phyloP scores from a whole-genome alignment of 495 filamentous ascomycete species.

The Parathielavia hyrcaniae region DNA sequence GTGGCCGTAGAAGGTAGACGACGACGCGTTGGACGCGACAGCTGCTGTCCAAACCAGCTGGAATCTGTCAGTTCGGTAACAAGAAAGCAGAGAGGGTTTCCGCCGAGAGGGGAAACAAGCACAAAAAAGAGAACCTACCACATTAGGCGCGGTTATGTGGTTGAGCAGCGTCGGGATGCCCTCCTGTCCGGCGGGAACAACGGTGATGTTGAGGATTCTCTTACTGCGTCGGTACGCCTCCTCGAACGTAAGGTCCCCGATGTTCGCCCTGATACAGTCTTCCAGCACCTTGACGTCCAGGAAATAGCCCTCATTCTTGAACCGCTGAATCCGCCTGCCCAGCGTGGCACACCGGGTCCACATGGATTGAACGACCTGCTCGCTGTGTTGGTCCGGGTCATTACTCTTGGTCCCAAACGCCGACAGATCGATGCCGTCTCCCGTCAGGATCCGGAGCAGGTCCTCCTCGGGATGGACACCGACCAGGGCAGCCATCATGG shows the following conservation, averaged over 20 bases:
- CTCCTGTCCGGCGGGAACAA: constrained; percentile 65
- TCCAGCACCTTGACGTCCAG: constrained; percentile 77
- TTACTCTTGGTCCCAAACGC: constrained; percentile 56
- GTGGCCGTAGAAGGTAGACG: constrained; percentile 54
- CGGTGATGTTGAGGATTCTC: constrained; percentile 85
- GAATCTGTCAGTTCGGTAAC: background rate
- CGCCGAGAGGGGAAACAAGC: background rate
- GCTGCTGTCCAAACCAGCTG: constrained; percentile 90
- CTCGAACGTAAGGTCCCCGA: constrained; percentile 88
- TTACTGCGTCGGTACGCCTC: constrained; percentile 85
- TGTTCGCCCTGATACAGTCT: constrained; percentile 75
- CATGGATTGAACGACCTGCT: constrained; percentile 20
- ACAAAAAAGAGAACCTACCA: constrained; percentile 51
- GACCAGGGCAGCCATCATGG: constrained; percentile 84
- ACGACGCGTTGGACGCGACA: constrained; percentile 80
- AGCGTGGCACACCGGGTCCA: constrained; percentile 52
- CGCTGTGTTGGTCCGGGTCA: constrained; percentile 16
- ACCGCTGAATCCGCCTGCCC: constrained; percentile 55
- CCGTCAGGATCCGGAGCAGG: constrained; percentile 65
- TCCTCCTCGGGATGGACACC: constrained; percentile 87
- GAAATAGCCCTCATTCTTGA: constrained; percentile 70
- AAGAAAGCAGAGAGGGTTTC: background rate
- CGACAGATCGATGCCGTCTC: constrained; percentile 74
- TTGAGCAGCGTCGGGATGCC: constrained; percentile 82
- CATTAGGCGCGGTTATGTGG: constrained; percentile 90